phyloP scores from a whole-genome alignment of 805 yeast species.

The Limtongia smithiae region DNA sequence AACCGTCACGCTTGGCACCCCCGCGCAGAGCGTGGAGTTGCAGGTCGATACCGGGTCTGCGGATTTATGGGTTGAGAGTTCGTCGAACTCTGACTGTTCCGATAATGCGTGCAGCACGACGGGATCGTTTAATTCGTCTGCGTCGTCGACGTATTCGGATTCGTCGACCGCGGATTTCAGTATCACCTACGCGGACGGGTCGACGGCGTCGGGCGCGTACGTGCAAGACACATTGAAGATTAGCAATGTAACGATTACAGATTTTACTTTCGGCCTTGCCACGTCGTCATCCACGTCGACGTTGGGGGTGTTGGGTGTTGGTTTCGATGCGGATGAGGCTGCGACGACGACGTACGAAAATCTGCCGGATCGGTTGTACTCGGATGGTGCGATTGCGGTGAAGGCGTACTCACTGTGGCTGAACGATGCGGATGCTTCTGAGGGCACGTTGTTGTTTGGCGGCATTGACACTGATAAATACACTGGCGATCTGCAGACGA shows the following conservation, averaged over 20 bases:
- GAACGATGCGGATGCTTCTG: conserved; percentile 35
- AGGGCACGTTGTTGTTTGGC: conserved; percentile 45
- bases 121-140: conserved; percentile 33
- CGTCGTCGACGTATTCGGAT: conserved; percentile 33
- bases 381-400: conserved; percentile 43
- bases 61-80: conserved; percentile 61
- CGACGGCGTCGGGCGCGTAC: conserved; percentile 52
- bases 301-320: conserved; percentile 49
- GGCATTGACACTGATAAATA: conserved; percentile 45
- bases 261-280: conserved; percentile 71
- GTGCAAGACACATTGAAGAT: conserved; percentile 59
- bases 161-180: conserved; percentile 33
- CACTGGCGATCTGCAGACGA: conserved; percentile 38
- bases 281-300: conserved; percentile 53
- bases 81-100: conserved; percentile 45
- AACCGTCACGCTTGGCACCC: conserved; percentile 50
- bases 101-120: conserved; percentile 28
- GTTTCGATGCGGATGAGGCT: conserved; percentile 38
- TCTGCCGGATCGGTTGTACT: conserved; percentile 38
- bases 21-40: conserved; percentile 50
- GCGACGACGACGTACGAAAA: conserved; percentile 32
- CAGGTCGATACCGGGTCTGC: conserved; percentile 72
- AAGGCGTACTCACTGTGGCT: conserved; percentile 49
- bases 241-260: conserved; percentile 46
- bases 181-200: conserved; percentile 46